These are phyloP conservation scores for Fonsecaea nubica DNA, from an alignment of 2,329 filamentous ascomycete species.

Conservation along the genomic window DNA sequence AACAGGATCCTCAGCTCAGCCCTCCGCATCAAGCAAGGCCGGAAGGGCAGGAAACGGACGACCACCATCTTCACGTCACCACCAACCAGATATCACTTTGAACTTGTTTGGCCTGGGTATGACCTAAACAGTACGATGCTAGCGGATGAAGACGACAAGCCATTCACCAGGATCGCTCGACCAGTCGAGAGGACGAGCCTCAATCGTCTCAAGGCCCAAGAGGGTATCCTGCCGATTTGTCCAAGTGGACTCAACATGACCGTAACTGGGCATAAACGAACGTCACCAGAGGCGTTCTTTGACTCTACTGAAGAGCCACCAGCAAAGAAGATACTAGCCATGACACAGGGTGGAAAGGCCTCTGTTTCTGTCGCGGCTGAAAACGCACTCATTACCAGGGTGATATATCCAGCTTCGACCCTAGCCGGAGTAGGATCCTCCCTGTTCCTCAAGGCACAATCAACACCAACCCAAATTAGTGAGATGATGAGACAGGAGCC, in stretches of 20 bases:
- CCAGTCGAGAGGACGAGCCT: neutral
- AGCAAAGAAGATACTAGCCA: slow-evolving; percentile 1
- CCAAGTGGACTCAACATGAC: slow-evolving; percentile 5
- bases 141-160: neutral
- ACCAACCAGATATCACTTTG: no score
- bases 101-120: neutral
- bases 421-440: neutral
- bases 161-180: neutral
- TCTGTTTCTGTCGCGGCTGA: neutral
- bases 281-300: neutral
- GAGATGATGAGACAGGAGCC: neutral
- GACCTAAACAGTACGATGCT: neutral
- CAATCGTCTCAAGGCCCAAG: neutral
- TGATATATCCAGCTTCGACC: neutral
- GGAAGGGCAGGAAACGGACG: slow-evolving; percentile 13
- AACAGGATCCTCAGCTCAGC: slow-evolving; percentile 13
- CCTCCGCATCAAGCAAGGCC: slow-evolving; percentile 7
- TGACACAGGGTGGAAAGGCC: neutral
- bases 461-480: neutral
- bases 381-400: neutral
- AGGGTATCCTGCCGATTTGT: slow-evolving; percentile 3
- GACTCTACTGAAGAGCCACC: neutral
- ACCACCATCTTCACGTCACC: neutral
- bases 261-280: slow-evolving; percentile 5
- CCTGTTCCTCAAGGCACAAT: neutral